phyloP scores from a whole-genome alignment of 345 rosid species.

The Atalantia buxifolia region DNA sequence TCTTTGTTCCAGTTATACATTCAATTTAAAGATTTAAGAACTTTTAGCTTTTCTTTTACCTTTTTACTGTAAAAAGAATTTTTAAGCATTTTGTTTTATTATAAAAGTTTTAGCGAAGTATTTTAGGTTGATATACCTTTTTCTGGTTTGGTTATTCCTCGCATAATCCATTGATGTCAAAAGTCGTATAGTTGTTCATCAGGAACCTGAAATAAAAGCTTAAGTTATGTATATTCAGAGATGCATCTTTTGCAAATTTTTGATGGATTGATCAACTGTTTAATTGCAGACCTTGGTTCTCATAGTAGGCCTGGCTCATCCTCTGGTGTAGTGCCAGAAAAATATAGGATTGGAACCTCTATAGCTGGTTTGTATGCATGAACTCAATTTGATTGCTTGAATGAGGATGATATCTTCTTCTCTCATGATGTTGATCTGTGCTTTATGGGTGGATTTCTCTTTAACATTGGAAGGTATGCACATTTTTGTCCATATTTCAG shows the following conservation, averaged over 20 bases:
- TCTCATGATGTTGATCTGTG: not conserved
- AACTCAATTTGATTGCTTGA: not conserved
- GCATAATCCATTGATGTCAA: not conserved
- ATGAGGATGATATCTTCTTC: not conserved
- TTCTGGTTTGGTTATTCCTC: not conserved
- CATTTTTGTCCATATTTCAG: slow-evolving; percentile 25
- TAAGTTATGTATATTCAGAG: not conserved
- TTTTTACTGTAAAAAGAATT: not conserved
- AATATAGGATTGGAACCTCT: slow-evolving; percentile 44
- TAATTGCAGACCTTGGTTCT: slow-evolving; percentile 53
- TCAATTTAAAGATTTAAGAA: not conserved
- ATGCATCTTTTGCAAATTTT: slow-evolving; percentile 2
- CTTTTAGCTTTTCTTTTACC: not conserved
- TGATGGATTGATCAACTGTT: slow-evolving; percentile 7
- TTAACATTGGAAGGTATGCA: not conserved
- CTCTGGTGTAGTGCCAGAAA: slow-evolving; percentile 35
- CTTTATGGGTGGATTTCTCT: not conserved
- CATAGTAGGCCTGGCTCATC: slow-evolving; percentile 54
- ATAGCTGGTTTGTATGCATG: slow-evolving; percentile 40
- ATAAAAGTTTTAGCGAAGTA: not conserved
- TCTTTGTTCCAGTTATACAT: not conserved
- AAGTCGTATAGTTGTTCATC: not conserved
- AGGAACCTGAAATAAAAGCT: not conserved
- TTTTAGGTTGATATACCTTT: not conserved
- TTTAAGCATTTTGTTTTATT: not conserved